phyloP scores from a whole-genome alignment of 129 eudicot species.

The Artemisia argyi region DNA sequence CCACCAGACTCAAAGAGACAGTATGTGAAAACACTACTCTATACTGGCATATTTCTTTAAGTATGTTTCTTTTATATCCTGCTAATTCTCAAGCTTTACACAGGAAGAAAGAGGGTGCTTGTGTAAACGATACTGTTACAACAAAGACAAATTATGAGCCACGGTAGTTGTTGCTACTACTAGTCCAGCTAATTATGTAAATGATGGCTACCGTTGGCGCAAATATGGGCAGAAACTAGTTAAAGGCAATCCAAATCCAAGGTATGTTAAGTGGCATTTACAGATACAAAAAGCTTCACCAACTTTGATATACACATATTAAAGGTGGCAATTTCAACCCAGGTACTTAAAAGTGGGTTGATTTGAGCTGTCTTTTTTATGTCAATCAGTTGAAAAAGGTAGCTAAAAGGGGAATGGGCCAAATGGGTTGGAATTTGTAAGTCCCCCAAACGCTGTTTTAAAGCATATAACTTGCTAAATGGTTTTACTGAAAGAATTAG shows the following conservation, averaged over 20 bases:
- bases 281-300: not conserved
- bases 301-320: not conserved
- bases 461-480: not conserved
- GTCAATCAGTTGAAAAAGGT: not conserved
- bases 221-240: constrained; percentile 85
- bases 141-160: constrained; percentile 43
- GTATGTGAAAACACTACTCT: constrained; percentile 39
- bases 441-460: not conserved
- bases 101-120: constrained; percentile 57
- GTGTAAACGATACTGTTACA: constrained; percentile 28
- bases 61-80: not conserved
- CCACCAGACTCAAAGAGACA: constrained; percentile 50
- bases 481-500: not conserved
- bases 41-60: not conserved
- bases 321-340: not conserved
- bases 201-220: constrained; percentile 89
- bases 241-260: constrained; percentile 72
- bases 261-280: constrained; percentile 40
- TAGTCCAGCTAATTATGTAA: constrained; percentile 67
- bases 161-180: constrained; percentile 62
- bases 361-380: not conserved
- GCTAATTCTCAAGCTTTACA: constrained; percentile 22
- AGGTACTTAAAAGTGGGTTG: not conserved
- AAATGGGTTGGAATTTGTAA: not conserved
- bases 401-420: not conserved